These are phyloP conservation scores for Perkinsus marinus DNA, from an alignment of 169 alveolate genomes.

Conservation along the genomic window DNA sequence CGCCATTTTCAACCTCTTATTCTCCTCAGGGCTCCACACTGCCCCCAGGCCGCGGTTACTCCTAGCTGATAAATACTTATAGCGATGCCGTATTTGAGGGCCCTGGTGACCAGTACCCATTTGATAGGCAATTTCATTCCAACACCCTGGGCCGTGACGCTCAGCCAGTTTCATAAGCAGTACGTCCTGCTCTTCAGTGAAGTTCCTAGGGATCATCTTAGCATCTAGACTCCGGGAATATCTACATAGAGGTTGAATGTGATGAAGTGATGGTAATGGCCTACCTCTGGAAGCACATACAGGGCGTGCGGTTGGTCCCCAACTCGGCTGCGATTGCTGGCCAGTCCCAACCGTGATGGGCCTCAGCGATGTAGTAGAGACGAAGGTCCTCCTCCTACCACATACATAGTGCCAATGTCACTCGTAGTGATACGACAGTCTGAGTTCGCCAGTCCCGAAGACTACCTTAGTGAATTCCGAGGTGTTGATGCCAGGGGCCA, in stretches of 20 bases:
- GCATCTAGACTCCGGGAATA: not conserved
- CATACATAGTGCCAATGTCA: no score
- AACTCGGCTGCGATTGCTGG: not conserved
- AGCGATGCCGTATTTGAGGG: not conserved
- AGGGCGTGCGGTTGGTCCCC: not conserved
- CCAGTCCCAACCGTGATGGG: not conserved
- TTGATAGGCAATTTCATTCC: not conserved
- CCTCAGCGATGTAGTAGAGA: not conserved
- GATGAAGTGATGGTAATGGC: not conserved
- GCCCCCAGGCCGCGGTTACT: not conserved
- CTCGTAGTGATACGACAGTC: no score
- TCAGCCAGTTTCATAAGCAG: not conserved
- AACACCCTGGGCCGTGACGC: not conserved
- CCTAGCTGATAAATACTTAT: not conserved
- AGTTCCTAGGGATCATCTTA: not conserved
- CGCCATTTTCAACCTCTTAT: not conserved
- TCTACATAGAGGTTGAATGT: not conserved
- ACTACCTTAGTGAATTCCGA: not conserved
- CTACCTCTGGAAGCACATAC: not conserved
- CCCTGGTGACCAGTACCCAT: not conserved
- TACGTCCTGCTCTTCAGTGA: not conserved
- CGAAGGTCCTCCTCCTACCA: not conserved
- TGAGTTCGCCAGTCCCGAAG: no score
- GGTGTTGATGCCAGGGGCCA: not conserved
- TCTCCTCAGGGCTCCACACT: not conserved